Evolutionary conservation across 2,329 filamentous ascomycete species (phyloP), one percentile per base, ranked within the genome.

Genomic region (Chaetoscypha palmicola): DNA sequence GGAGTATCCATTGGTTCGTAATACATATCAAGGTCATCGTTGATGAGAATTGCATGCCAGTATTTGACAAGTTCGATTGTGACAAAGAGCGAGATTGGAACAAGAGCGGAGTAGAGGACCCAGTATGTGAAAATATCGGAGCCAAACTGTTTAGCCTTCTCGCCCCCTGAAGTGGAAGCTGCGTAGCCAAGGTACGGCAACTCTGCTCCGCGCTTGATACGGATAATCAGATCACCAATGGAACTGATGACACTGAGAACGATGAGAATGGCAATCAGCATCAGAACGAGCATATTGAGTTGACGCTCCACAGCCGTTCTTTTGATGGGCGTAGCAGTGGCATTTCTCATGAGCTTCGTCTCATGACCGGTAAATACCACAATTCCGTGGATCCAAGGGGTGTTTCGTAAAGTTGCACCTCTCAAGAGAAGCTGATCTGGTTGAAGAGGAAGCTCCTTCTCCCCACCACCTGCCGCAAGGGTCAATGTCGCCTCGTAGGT

Each of bases 1-100:
- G 92, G 89, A 0, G 91, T 98, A 58, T 98, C 90, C 1, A 83
- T 95, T 62, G 88, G 86, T 58, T 95, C 86, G 63, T 98, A 88
- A 67, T 98, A 98, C 57, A 98, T 98, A 62, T 98, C 92, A 45
- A 98, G 74, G 62, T 98, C 94, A 45, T 90, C 91, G 62, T 95
- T 94, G 65, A 98, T 98, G 51, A 98, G 77, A 58, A 92, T 92
- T n/a, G 88, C 92, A 55, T 95, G 90, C 72, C 85, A 95, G 63
- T 97, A 96, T 66, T 98, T 98, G 69, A 98, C 91, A 54, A 98
- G 76, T 67, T 98, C 92, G 41, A 98, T 81, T 0, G 92, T 98
- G 51, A 98, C 92, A 64, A 98, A 98, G 3, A 98, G 81, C 22
- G 91, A 97, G 58, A 98, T 96, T 24, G 92, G 92, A 36, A 98